Conservation (phyloP, 2,329 filamentous ascomycete species). For the Sporothrix euskadiensis region DNA sequence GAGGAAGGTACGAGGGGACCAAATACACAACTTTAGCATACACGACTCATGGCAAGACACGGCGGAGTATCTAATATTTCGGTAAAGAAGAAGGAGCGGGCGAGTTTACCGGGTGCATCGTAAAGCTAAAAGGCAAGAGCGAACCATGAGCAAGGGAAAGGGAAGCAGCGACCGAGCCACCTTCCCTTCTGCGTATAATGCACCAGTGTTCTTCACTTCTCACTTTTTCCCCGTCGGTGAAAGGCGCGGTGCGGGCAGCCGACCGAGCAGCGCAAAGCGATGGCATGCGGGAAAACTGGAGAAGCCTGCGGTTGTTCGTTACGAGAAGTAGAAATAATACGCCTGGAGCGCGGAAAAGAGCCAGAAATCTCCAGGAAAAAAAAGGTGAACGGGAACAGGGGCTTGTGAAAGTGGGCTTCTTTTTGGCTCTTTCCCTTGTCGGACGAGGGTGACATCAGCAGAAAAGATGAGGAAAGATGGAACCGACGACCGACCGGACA, state of each 20-base stretch:
- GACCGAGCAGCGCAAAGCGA: not conserved
- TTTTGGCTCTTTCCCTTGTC: not conserved
- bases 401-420: constrained; percentile 23
- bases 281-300: constrained; percentile 14
- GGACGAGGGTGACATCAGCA: not conserved
- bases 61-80: not conserved
- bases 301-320: constrained; percentile 20
- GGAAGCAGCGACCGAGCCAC: not conserved
- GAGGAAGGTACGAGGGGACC: not conserved
- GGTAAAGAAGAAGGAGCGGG: constrained; percentile 7
- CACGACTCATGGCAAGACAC: not conserved
- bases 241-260: constrained; percentile 18
- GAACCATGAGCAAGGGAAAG: not conserved
- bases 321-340: constrained; percentile 18
- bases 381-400: not conserved
- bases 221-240: not conserved
- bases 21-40: not conserved
- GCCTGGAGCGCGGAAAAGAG: not conserved
- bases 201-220: not conserved
- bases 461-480: not conserved
- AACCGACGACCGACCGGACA: constrained; percentile 14
- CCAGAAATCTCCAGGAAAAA: not conserved
- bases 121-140: constrained; percentile 7
- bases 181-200: not conserved
- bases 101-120: not conserved